Evolutionary conservation across 352 stramenopile genomes (phyloP), one percentile per base, ranked within the genome.

Genomic region (Globisporangium camurandrum): DNA sequence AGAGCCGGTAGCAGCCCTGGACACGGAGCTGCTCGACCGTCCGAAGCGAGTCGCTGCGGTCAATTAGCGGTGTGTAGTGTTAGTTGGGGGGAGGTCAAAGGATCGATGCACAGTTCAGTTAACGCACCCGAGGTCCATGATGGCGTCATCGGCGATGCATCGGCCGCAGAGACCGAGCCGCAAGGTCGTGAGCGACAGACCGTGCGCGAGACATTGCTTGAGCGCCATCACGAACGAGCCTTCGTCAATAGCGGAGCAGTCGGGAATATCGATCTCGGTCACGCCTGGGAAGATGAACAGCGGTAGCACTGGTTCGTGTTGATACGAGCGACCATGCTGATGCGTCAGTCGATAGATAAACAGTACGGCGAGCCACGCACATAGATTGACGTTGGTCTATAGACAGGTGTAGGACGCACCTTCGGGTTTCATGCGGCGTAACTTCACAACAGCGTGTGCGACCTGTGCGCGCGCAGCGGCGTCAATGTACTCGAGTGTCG

Each of bases 261-360:
- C n/a, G n/a, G n/a, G n/a, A n/a, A n/a, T n/a, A n/a, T n/a, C n/a
- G n/a, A n/a, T n/a, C 57, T 87, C 81, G 1, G 62, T 83, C 24
- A 90, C 81, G 17, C 81, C 81, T 17, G 81, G 74, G 56, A 86
- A 93, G 43, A 93, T 71, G 56, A 93, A 93, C 33, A 93, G 59
- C 46, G 78, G 66, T 5, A 93, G 57, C 31, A 93, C 78, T 83
- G 33, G 11, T 9, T 5, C 12, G 3, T 4, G 17, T n/a, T n/a
- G n/a, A n/a, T n/a, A n/a, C n/a, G n/a, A n/a, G n/a, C n/a, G n/a
- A n/a, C n/a, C n/a, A n/a, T 7, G 41, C 11, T 9, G 17, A 22
- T 30, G 19, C 17, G 49, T 37, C 11, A 50, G 23, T 17, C 30
- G 16, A 36, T 6, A 36, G 24, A 37, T 16, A 20, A 22, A 14